Evolutionary conservation across 306 rosid species (phyloP).

Genomic region (Pyrus communis): DNA sequence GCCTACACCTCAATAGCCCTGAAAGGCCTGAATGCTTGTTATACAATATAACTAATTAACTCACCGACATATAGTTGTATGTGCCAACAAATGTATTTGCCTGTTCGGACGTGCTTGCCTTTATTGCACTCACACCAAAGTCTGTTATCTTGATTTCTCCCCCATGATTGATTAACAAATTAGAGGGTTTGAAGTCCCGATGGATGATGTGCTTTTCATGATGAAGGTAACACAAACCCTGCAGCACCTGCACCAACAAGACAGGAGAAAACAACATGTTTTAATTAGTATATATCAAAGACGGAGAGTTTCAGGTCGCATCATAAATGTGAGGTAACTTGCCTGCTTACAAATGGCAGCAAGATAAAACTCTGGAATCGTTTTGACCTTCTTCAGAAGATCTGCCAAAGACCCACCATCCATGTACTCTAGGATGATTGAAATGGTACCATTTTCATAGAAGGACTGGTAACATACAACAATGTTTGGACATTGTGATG

Average conservation of each 20-base stretch:
- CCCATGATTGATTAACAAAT: constrained; percentile 75
- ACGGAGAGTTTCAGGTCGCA: background rate
- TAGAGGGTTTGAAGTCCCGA: constrained; percentile 92
- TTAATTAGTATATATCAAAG: constrained; percentile 10
- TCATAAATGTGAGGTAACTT: constrained; percentile 10
- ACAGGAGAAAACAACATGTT: constrained; percentile 7
- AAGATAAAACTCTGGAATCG: constrained; percentile 72
- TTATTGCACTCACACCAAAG: constrained; percentile 93
- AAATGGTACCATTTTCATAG: constrained; percentile 74
- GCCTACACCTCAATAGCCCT: background rate
- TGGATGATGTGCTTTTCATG: constrained; percentile 86
- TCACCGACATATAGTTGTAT: constrained; percentile 93
- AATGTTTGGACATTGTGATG: constrained; percentile 82
- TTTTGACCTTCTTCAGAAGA: constrained; percentile 71
- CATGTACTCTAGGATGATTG: constrained; percentile 97
- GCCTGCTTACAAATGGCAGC: constrained; percentile 93
- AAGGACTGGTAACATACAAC: constrained; percentile 86
- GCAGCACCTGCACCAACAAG: constrained; percentile 61
- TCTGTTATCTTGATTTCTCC: constrained; percentile 98
- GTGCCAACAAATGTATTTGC: constrained; percentile 97
- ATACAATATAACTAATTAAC: constrained; percentile 23
- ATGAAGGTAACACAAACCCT: constrained; percentile 87
- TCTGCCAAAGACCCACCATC: constrained; percentile 97
- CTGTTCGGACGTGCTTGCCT: constrained; percentile 88
- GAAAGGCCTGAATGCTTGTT: background rate